Conservation (phyloP, 257 asterid genomes). For the Paulownia fortunei region DNA sequence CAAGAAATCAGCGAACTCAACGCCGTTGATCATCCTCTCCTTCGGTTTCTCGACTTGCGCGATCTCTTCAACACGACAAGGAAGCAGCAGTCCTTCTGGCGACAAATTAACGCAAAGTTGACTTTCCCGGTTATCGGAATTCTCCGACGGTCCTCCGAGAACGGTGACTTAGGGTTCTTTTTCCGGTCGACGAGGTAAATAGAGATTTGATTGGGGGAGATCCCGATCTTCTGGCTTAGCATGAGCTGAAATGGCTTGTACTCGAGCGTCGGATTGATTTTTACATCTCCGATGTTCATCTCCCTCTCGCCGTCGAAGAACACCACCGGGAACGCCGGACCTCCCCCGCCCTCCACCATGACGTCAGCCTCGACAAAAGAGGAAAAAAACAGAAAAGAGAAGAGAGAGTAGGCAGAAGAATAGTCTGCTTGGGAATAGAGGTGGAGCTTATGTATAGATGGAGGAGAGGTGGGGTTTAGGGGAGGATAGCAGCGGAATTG, state of each 20-base stretch:
- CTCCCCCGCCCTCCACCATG: conserved; percentile 58
- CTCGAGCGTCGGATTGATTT: conserved; percentile 45
- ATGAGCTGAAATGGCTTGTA: conserved; percentile 65
- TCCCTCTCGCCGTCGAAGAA: conserved; percentile 74
- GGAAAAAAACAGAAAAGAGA: background rate
- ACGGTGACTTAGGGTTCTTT: conserved; percentile 24
- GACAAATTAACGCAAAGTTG: conserved; percentile 47
- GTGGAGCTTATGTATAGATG: conserved; percentile 28
- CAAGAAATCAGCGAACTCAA: conserved; percentile 33
- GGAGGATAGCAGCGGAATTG: conserved; percentile 28
- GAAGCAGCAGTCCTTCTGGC: conserved; percentile 48
- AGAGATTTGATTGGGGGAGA: conserved; percentile 70
- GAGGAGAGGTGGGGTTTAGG: conserved; percentile 26
- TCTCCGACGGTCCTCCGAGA: conserved; percentile 41
- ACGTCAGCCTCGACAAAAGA: background rate
- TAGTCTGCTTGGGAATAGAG: background rate
- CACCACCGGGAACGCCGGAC: conserved; percentile 52
- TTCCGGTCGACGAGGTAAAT: conserved; percentile 53
- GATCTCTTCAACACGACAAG: conserved; percentile 65
- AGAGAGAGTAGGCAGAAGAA: background rate
- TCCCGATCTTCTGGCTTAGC: conserved; percentile 64
- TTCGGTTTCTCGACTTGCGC: conserved; percentile 50
- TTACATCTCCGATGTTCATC: conserved; percentile 50
- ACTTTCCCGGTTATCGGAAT: conserved; percentile 63
- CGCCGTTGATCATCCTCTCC: conserved; percentile 28